Conservation (phyloP, 768 basidiomycete species). For the Lentinula lateritia region DNA sequence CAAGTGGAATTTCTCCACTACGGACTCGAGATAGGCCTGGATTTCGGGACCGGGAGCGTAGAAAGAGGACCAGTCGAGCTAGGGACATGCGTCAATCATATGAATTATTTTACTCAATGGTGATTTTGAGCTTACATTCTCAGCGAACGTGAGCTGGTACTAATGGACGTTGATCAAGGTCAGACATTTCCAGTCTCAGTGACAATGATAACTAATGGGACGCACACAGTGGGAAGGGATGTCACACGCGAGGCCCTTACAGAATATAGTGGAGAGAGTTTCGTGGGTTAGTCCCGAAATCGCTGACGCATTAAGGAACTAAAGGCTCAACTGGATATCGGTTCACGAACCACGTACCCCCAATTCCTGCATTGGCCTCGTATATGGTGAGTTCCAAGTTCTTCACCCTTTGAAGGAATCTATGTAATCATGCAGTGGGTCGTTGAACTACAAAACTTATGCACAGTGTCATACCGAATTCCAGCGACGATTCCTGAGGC, state of each 20-base stretch:
- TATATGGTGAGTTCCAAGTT: conserved; percentile 54
- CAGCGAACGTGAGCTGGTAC: conserved; percentile 57
- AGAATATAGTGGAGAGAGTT: neutral
- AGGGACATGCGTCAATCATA: neutral
- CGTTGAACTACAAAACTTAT: too few relatives aligned
- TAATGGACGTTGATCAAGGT: conserved; percentile 14
- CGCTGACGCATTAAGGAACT: neutral
- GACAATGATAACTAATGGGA: conserved; percentile 2
- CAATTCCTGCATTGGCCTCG: conserved; percentile 53
- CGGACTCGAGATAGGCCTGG: conserved; percentile 41
- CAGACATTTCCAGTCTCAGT: neutral
- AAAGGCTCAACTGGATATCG: neutral
- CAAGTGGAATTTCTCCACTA: conserved; percentile 55
- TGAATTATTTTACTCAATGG: neutral
- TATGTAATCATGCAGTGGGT: conserved; percentile 11
- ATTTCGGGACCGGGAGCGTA: conserved; percentile 61
- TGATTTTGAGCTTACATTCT: conserved; percentile 31
- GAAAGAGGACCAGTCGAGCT: conserved; percentile 58
- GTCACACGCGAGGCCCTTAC: conserved; percentile 54
- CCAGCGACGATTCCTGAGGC: conserved; percentile 44
- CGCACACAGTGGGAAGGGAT: conserved; percentile 50
- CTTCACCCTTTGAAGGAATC: conserved; percentile 46
- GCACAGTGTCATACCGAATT: conserved; percentile 33
- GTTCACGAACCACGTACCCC: conserved; percentile 52
- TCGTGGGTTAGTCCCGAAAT: neutral